Percentiles rank a stretch among this genome's conserved stretches.
Evolutionary conservation across 2,329 filamentous ascomycete species (phyloP).

Genomic region (Monilinia polystroma): DNA sequence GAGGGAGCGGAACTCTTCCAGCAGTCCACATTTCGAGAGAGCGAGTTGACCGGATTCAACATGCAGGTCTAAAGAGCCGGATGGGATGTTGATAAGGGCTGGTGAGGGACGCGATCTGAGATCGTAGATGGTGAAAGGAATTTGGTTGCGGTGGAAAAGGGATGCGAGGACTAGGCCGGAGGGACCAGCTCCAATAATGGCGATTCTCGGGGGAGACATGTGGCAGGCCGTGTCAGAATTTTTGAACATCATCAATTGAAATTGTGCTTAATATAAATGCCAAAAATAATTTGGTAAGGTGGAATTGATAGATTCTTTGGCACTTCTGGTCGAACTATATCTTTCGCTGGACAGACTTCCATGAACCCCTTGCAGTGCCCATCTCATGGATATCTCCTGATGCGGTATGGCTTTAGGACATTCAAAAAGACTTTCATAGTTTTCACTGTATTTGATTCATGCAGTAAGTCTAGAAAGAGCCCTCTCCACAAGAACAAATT

Average conservation of each 20-base stretch:
- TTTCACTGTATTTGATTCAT: neutral
- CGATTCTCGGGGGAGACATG: slow-evolving; percentile 37
- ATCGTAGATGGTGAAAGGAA: slow-evolving; percentile 43
- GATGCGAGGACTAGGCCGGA: slow-evolving; percentile 49
- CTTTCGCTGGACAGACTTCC: neutral
- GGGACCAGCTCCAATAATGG: slow-evolving; percentile 49
- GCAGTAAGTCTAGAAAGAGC: neutral
- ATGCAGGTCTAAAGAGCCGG: slow-evolving; percentile 53
- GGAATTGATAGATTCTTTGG: neutral
- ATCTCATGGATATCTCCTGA: neutral
- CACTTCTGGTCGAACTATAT: neutral
- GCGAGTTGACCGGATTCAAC: slow-evolving; percentile 47
- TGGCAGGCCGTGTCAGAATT: neutral
- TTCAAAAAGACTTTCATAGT: neutral
- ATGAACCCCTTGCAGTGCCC: neutral
- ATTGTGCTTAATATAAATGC: neutral
- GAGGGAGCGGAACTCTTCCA: slow-evolving; percentile 45
- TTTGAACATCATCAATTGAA: neutral
- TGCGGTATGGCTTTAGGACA: neutral
- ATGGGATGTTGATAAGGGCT: slow-evolving; percentile 36
- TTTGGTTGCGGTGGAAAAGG: slow-evolving; percentile 45
- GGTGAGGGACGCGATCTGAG: slow-evolving; percentile 38
- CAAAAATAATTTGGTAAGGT: neutral
- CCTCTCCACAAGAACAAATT: too few relatives aligned
- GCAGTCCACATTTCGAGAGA: slow-evolving; percentile 47